Evolutionary conservation across 768 basidiomycete species (phyloP).

Genomic region (Suillus americanus): DNA sequence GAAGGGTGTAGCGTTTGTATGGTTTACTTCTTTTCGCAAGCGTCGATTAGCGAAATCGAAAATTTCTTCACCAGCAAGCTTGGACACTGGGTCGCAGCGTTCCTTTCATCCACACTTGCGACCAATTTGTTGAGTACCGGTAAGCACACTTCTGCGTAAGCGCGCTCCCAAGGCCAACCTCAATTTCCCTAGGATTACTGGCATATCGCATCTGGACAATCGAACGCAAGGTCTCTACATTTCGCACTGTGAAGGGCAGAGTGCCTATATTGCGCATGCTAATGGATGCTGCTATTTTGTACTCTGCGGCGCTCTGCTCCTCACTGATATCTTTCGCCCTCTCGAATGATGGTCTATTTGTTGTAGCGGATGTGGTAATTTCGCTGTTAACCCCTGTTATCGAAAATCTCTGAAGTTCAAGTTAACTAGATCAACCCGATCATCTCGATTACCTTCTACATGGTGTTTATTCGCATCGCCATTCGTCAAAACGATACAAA

Average conservation of each 20-base stretch:
- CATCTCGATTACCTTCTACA: constrained; percentile 12
- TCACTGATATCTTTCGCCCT: constrained; percentile 1
- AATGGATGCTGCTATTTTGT: constrained; percentile 2
- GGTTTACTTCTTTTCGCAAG: not conserved
- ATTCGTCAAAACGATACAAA: too few relatives aligned
- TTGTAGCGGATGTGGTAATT: not conserved
- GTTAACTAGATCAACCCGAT: not conserved
- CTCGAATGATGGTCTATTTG: not conserved
- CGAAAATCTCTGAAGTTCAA: not conserved
- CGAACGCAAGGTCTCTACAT: not conserved
- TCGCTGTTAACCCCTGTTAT: not conserved
- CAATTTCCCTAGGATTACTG: not conserved
- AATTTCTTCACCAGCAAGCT: not conserved
- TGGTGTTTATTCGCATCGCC: constrained; percentile 8
- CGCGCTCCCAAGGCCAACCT: not conserved
- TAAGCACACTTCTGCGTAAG: not conserved
- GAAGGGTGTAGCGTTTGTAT: not conserved
- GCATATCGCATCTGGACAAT: not conserved
- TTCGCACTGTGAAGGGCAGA: not conserved
- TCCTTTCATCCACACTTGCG: not conserved
- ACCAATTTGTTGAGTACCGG: not conserved
- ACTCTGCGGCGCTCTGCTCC: constrained; percentile 1
- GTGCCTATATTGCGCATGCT: not conserved
- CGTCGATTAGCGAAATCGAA: too few relatives aligned
- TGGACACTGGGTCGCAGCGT: not conserved